Evolutionary conservation across 2,329 filamentous ascomycete genomes (phyloP), one percentile per base, ranked within the genome.

Genomic region (Penicillium verrucosum): DNA sequence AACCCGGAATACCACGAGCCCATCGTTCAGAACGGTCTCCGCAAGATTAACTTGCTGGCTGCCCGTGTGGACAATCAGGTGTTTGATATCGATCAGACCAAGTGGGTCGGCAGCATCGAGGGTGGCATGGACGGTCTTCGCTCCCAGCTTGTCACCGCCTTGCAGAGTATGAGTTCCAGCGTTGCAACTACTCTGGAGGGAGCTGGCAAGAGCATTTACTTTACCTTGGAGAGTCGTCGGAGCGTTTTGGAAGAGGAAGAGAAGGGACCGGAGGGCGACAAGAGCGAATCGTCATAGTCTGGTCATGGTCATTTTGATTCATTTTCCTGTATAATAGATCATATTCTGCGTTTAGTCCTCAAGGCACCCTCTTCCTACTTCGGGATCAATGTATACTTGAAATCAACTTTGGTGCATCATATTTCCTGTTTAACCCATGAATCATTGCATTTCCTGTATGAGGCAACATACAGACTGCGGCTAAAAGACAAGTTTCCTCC

Each of bases 31-130:
- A 84, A 79, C 62, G 94, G 89, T 8, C 73, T 99, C 65, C 86
- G 91, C 68, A 99, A 99, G 78, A 77, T 99, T 61, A 81, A 96
- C 73, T 77, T 99, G 34, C 78, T 99, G 14, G 94, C 92, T 51
- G 92, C 92, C 14, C 82, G 94, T 50, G 84, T 97, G 30, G 94
- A 99, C 70, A 89, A 89, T 60, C 88, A 86, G 73, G 85, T 91
- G 32, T 92, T 96, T 68, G 92, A 97, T 70, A 75, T 83, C 45
- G 85, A 87, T 11, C 89, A 89, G 53, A 80, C 81, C 29, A 85
- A 81, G 68, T 89, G 87, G 87, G 82, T 88, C 43, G 84, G 91
- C 56, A 82, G 88, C 36, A 95, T 97, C 66, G 81, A 89, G 64
- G 91, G 90, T 58, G 91, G 92, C 38, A 73, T 96, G 61, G 87